Percentiles rank a stretch among this genome's conserved stretches.
These are phyloP conservation scores for Zanthoxylum bungeanum DNA, from an alignment of 345 rosid genomes.

Conservation along the genomic window DNA sequence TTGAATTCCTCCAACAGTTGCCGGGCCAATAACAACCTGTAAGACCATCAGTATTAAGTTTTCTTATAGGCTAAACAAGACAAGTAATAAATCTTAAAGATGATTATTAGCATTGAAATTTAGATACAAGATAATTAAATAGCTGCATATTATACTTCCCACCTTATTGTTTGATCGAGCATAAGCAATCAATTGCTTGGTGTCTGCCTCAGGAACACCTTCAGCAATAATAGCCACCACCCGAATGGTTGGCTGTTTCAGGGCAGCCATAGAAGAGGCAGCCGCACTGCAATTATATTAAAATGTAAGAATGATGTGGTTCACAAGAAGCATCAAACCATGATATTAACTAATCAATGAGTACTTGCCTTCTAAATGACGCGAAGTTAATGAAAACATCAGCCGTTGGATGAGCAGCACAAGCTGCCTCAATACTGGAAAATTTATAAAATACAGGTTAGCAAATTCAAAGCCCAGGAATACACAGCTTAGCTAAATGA, in stretches of 20 bases:
- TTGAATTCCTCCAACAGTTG: constrained; percentile 97
- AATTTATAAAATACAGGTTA: constrained; percentile 17
- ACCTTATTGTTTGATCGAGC: constrained; percentile 97
- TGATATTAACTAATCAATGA: neutral
- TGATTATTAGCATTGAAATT: neutral
- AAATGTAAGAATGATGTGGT: constrained; percentile 1
- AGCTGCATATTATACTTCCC: constrained; percentile 8
- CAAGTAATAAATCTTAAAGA: neutral
- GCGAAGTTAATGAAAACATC: constrained; percentile 97
- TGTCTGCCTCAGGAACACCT: constrained; percentile 97
- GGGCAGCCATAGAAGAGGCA: constrained; percentile 93
- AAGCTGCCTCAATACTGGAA: constrained; percentile 92
- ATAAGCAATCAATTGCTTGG: constrained; percentile 86
- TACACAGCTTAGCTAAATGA: neutral
- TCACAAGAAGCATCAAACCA: constrained; percentile 14
- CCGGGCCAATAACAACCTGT: constrained; percentile 98
- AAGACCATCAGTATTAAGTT: constrained; percentile 21
- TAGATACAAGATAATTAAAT: neutral
- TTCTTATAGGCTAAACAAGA: neutral
- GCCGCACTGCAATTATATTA: constrained; percentile 66
- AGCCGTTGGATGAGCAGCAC: constrained; percentile 90
- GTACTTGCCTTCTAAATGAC: constrained; percentile 75
- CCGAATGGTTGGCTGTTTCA: constrained; percentile 91
- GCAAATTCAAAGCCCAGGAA: constrained; percentile 8
- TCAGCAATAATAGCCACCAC: constrained; percentile 97